Evolutionary conservation across 1,284 basidiomycete species (phyloP), one percentile per base, ranked within the genome.

Genomic region (Gomphus bonarii): DNA sequence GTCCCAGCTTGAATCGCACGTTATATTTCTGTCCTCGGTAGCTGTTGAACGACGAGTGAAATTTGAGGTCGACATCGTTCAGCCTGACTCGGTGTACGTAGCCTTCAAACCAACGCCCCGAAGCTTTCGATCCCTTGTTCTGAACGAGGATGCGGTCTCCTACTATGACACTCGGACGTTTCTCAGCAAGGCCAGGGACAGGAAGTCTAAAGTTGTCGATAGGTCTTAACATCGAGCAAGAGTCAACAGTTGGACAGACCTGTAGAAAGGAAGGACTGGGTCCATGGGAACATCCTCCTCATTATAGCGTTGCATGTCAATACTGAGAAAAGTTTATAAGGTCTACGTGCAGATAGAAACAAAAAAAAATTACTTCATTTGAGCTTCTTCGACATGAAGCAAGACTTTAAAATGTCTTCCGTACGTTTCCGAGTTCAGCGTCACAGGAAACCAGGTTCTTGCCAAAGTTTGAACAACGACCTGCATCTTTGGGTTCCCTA

Each of bases 111-210:
- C 82, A 79, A 6, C 65, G 67, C 79, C 12, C 71, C 70, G 3
- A 73, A 75, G 46, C 68, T 59, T 0, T 62, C 60, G 14, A 65
- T 64, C 25, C 67, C 70, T 40, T 66, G 67, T 65, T 68, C 60
- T 79, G 78, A 0, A 81, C 77, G 9, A 78, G 68, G 25, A 85
- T 79, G 0, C 66, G 65, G 64, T 83, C 81, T 76, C 82, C 81
- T n/a, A 79, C 69, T 3, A 83, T 69, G 3, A 84, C 80, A 61
- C 81, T 82, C 0, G 81, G 81, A 0, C 81, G 72, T 59, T 84
- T 85, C 65, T 85, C 83, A 0, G 83, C 80, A 1, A 86, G 67
- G 0, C 82, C 83, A 3, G 78, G 80, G 3, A 85, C 81, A 1
- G 63, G 59, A 9, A 85, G 69, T 59, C 82, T 84, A 42, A 1